phyloP scores from a whole-genome alignment of 2,329 filamentous ascomycete genomes.

The Penicillium sp. region DNA sequence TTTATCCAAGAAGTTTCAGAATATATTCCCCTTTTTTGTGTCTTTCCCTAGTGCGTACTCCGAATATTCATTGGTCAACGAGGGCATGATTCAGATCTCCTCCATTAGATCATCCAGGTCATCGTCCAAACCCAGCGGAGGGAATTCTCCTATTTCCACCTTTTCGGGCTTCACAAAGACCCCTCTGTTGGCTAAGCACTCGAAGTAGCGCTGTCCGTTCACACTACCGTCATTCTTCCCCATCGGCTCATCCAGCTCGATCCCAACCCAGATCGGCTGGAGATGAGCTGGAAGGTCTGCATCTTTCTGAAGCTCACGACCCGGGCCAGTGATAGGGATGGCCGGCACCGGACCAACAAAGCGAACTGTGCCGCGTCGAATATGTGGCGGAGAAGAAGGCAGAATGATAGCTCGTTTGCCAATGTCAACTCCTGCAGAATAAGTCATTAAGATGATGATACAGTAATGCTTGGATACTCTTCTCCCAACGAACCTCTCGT shows the following conservation, averaged over 20 bases:
- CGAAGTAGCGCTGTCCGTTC: slow-evolving; percentile 53
- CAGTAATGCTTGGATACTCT: not conserved
- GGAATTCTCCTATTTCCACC: slow-evolving; percentile 59
- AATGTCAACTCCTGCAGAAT: slow-evolving; percentile 41
- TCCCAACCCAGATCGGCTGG: slow-evolving; percentile 53
- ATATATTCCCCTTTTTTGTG: not conserved
- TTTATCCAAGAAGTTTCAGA: slow-evolving; percentile 2
- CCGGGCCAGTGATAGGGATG: slow-evolving; percentile 37
- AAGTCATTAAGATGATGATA: not conserved
- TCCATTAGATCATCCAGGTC: slow-evolving; percentile 54
- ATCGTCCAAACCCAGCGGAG: slow-evolving; percentile 49
- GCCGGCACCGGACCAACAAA: slow-evolving; percentile 43
- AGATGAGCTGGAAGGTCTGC: slow-evolving; percentile 21
- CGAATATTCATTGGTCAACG: too few relatives aligned
- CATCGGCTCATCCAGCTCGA: slow-evolving; percentile 60
- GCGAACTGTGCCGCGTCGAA: slow-evolving; percentile 43
- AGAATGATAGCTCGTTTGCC: slow-evolving; percentile 44
- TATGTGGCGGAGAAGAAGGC: slow-evolving; percentile 42
- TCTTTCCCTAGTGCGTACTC: too few relatives aligned
- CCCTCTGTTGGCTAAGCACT: slow-evolving; percentile 52
- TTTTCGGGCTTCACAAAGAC: slow-evolving; percentile 62
- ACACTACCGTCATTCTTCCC: slow-evolving; percentile 62
- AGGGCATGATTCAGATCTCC: slow-evolving; percentile 44
- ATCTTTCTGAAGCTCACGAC: slow-evolving; percentile 18
- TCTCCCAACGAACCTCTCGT: slow-evolving; percentile 55